These are phyloP conservation scores for Dipodascus geniculatus DNA, from an alignment of 805 yeast genomes.

Conservation along the genomic window DNA sequence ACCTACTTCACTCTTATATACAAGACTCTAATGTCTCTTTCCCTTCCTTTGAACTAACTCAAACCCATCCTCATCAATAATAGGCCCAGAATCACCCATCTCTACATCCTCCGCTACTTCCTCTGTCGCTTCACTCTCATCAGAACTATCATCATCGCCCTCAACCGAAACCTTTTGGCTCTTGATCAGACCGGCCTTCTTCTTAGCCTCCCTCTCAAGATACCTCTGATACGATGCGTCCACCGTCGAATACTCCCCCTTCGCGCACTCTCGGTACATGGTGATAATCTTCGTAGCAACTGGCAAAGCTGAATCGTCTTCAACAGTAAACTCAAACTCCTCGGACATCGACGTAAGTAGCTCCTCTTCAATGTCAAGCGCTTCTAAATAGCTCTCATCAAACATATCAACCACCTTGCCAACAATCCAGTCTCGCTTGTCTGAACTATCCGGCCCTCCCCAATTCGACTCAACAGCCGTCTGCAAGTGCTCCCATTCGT, in stretches of 20 bases:
- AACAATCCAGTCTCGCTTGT: conserved; percentile 91
- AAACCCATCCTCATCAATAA: conserved; percentile 91
- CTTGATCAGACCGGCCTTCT: conserved; percentile 19
- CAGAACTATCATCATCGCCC: conserved; percentile 35
- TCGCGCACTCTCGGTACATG: conserved; percentile 52
- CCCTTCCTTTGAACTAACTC: conserved; percentile 64
- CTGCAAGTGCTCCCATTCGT: conserved; percentile 77
- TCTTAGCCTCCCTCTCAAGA: conserved; percentile 38
- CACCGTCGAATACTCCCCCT: conserved; percentile 40
- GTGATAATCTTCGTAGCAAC: conserved; percentile 58
- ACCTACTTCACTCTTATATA: not conserved
- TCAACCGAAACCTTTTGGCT: conserved; percentile 43
- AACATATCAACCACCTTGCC: conserved; percentile 75
- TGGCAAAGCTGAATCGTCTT: conserved; percentile 75
- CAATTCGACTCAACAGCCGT: conserved; percentile 86
- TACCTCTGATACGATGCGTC: conserved; percentile 51
- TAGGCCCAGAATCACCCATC: conserved; percentile 38
- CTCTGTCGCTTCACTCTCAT: conserved; percentile 35
- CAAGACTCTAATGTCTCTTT: conserved; percentile 28
- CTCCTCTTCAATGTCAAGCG: conserved; percentile 72
- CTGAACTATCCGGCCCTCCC: conserved; percentile 92
- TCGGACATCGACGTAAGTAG: conserved; percentile 84
- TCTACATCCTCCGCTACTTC: conserved; percentile 27
- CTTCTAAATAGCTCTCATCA: conserved; percentile 53
- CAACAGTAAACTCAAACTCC: conserved; percentile 82